A percentile compares a stretch with the other conserved stretches of the same genome.
These are phyloP conservation scores for Aspergillus panamensis DNA, from an alignment of 495 filamentous ascomycete genomes.

Conservation along the genomic window DNA sequence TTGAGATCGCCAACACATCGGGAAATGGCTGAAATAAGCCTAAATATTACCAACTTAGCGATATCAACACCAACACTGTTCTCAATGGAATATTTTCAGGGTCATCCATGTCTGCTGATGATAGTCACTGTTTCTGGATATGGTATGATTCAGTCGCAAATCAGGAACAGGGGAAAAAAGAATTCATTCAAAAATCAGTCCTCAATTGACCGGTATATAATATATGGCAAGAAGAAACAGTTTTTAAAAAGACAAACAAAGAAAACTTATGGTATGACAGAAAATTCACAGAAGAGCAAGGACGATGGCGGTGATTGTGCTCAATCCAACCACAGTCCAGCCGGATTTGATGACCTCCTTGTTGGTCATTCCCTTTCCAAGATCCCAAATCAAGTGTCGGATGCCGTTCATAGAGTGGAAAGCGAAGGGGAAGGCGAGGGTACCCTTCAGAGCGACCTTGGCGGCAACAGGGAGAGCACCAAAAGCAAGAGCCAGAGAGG, in stretches of 20 bases:
- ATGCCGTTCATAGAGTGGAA: slow-evolving; percentile 85
- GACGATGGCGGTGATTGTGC: slow-evolving; percentile 55
- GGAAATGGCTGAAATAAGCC: no score
- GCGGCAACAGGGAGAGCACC: slow-evolving; percentile 64
- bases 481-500: slow-evolving; percentile 72
- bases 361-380: slow-evolving; percentile 64
- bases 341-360: slow-evolving; percentile 69
- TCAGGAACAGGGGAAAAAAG: slow-evolving; percentile 6
- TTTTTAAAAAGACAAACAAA: slow-evolving; percentile 21
- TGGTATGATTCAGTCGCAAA: background rate
- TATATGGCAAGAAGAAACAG: slow-evolving; percentile 26
- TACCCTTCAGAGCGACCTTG: slow-evolving; percentile 70
- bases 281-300: slow-evolving; percentile 55
- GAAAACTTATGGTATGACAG: slow-evolving; percentile 39
- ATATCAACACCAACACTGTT: no score
- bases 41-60: no score
- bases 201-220: slow-evolving; percentile 23
- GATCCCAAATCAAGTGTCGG: slow-evolving; percentile 88
- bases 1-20: no score
- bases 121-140: no score
- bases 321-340: slow-evolving; percentile 69
- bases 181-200: slow-evolving; percentile 18
- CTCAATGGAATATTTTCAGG: no score
- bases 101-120: no score
- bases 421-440: slow-evolving; percentile 75